Percentiles rank a stretch among this genome's conserved stretches.
Conservation (phyloP, 1,139 yeast genomes). For the Suhomyces yuchorum region DNA sequence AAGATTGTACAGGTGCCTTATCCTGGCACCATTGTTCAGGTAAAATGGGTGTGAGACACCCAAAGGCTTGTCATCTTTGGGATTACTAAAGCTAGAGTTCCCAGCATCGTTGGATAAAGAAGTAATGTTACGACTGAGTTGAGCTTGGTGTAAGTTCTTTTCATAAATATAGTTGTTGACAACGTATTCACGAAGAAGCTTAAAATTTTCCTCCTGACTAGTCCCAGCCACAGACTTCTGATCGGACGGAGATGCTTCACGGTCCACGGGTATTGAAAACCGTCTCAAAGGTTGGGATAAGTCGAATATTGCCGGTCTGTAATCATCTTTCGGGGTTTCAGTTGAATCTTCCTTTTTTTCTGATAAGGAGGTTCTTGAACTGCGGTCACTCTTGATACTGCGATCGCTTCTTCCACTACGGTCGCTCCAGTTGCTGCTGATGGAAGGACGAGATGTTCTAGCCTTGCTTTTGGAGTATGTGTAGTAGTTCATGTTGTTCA, state of each 20-base stretch:
- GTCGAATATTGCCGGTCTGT: slow-evolving; percentile 47
- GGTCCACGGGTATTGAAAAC: slow-evolving; percentile 25
- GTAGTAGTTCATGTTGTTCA: slow-evolving; percentile 33
- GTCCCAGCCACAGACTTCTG: slow-evolving; percentile 6
- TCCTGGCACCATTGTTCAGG: not conserved
- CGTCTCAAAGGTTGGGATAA: slow-evolving; percentile 39
- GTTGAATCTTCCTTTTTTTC: not conserved
- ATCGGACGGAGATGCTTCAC: slow-evolving; percentile 5
- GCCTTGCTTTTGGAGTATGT: slow-evolving; percentile 21
- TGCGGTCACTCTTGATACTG: slow-evolving; percentile 4
- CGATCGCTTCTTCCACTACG: not conserved
- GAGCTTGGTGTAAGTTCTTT: slow-evolving; percentile 18
- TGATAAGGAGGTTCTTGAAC: not conserved
- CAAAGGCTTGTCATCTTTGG: not conserved
- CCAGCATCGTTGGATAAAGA: slow-evolving; percentile 7
- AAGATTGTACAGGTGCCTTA: not conserved
- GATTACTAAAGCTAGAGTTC: not conserved
- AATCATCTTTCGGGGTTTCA: slow-evolving; percentile 14
- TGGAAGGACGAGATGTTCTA: slow-evolving; percentile 11
- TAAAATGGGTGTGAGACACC: slow-evolving; percentile 9
- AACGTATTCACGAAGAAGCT: slow-evolving; percentile 20
- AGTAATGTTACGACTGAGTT: slow-evolving; percentile 12
- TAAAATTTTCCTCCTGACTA: slow-evolving; percentile 16
- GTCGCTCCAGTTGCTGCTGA: slow-evolving; percentile 7
- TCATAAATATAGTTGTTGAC: slow-evolving; percentile 22